phyloP scores from a whole-genome alignment of 495 filamentous ascomycete species.

The Aspergillus incahuasiensis region DNA sequence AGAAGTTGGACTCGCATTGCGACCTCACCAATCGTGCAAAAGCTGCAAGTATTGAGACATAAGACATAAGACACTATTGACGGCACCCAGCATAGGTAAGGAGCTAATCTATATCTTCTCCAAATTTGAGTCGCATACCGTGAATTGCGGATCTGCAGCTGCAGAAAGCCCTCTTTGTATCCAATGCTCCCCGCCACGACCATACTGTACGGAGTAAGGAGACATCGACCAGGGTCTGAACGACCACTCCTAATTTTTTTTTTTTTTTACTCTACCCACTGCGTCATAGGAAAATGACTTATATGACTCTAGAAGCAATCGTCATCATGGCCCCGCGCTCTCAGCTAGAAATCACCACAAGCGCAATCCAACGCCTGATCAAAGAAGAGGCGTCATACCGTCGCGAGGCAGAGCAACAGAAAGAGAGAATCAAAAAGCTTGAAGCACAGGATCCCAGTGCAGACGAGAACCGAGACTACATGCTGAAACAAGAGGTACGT shows the following conservation, averaged over 20 bases:
- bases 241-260: background rate
- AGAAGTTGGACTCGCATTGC: background rate
- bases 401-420: slow-evolving; percentile 70
- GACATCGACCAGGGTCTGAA: background rate
- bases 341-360: slow-evolving; percentile 66
- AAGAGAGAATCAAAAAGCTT: slow-evolving; percentile 64
- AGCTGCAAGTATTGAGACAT: background rate
- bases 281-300: background rate
- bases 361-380: slow-evolving; percentile 71
- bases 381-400: slow-evolving; percentile 91
- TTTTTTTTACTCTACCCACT: background rate
- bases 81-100: background rate
- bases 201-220: background rate
- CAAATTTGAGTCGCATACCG: background rate
- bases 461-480: slow-evolving; percentile 65
- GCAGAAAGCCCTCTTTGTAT: background rate
- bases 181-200: background rate
- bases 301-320: background rate
- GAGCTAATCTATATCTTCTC: background rate
- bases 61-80: background rate
- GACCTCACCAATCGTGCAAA: background rate
- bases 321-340: slow-evolving; percentile 65
- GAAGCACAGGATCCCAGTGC: slow-evolving; percentile 39
- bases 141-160: background rate
- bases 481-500: slow-evolving; percentile 77